Conservation (phyloP, 1,284 basidiomycete species). For the Ganoderma boninense region DNA sequence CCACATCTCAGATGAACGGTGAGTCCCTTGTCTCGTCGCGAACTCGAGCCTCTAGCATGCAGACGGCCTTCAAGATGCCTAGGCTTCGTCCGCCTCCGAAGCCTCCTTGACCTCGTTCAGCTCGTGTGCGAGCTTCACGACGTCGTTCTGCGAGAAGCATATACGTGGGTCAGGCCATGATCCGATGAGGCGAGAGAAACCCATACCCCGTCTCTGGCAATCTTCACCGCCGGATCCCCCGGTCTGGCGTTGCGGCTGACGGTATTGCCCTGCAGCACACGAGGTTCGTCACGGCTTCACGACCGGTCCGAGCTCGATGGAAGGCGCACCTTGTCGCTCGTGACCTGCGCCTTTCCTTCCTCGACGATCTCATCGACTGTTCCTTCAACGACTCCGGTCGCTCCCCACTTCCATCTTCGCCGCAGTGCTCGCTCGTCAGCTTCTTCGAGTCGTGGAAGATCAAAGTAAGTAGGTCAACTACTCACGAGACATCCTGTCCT, state of each 20-base stretch:
- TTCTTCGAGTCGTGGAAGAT: too few relatives aligned
- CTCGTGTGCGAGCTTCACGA: constrained; percentile 52
- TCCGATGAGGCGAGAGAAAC: background rate
- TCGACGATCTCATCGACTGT: constrained; percentile 44
- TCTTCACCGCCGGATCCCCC: constrained; percentile 53
- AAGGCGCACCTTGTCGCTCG: constrained; percentile 47
- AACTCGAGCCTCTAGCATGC: background rate
- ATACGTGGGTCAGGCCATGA: background rate
- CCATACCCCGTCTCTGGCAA: constrained; percentile 47
- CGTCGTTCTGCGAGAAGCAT: constrained; percentile 44
- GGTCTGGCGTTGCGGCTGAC: constrained; percentile 45
- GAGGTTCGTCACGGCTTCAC: background rate
- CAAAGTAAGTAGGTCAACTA: background rate
- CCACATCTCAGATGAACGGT: background rate
- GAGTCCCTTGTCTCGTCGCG: background rate
- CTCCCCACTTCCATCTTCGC: constrained; percentile 46
- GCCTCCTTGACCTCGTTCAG: constrained; percentile 46
- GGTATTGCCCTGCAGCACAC: constrained; percentile 46
- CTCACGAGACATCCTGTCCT: constrained; percentile 44
- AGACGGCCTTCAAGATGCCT: background rate
- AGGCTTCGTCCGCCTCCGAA: constrained; percentile 1
- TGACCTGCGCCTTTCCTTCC: constrained; percentile 47
- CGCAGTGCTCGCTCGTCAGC: background rate
- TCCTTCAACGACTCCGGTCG: constrained; percentile 38
- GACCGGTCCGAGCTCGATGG: background rate